These are phyloP conservation scores for Zygoascus hellenicus DNA, from an alignment of 1,139 yeast genomes.

Conservation along the genomic window DNA sequence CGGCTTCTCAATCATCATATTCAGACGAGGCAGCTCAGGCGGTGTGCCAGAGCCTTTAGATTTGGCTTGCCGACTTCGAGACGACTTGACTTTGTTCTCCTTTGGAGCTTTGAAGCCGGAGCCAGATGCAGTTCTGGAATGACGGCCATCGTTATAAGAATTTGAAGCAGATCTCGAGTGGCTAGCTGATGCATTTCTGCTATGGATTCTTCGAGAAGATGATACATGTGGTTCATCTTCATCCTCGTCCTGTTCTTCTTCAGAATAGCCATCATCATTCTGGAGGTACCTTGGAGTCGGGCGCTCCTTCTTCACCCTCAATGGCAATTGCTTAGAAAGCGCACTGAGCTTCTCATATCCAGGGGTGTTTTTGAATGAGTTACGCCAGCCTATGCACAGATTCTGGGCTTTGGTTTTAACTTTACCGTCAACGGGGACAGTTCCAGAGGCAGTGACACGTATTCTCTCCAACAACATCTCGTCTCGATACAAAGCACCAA, in stretches of 20 bases:
- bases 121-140: conserved; percentile 27
- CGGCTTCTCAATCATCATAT: conserved; percentile 67
- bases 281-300: conserved; percentile 23
- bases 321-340: conserved; percentile 42
- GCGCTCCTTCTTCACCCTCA: conserved; percentile 32
- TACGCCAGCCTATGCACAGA: conserved; percentile 60
- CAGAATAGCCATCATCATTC: conserved; percentile 25
- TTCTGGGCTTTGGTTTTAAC: conserved; percentile 44
- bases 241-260: conserved; percentile 20
- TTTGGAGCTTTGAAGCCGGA: conserved; percentile 16
- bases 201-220: neutral
- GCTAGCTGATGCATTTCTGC: neutral
- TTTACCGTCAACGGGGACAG: conserved; percentile 40
- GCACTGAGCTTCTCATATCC: conserved; percentile 48
- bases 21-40: conserved; percentile 32
- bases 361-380: conserved; percentile 46
- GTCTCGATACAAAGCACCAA: conserved; percentile 56
- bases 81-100: conserved; percentile 1
- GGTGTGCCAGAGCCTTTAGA: neutral
- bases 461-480: conserved; percentile 64
- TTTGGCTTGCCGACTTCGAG: neutral
- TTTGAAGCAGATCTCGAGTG: neutral
- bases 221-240: conserved; percentile 4
- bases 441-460: conserved; percentile 41
- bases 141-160: neutral